These are phyloP conservation scores for Didymella sp. DNA, from an alignment of 2,329 filamentous ascomycete genomes.

Conservation along the genomic window DNA sequence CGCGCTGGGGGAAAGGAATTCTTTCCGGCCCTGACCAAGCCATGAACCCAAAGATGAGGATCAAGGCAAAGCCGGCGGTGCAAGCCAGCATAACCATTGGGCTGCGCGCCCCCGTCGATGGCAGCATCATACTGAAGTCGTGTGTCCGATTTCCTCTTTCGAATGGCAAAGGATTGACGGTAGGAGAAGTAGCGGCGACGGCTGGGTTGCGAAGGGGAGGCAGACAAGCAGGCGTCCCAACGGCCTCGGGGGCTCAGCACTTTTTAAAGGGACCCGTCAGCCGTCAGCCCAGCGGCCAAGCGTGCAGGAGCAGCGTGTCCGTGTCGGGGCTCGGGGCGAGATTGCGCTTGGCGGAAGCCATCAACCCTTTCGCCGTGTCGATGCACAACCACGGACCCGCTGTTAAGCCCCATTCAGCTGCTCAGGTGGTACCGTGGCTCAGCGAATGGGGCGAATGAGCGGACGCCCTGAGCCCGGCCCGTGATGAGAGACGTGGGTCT, in stretches of 20 bases:
- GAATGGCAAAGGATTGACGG: conserved; percentile 20
- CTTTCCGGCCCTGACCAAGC: conserved; percentile 43
- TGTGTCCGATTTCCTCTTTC: conserved; percentile 6
- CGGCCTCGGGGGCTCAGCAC: conserved; percentile 29
- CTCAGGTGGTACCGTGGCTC: conserved; percentile 17
- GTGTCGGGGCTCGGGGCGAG: conserved; percentile 28
- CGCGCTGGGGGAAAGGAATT: conserved; percentile 30
- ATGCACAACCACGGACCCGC: conserved; percentile 19
- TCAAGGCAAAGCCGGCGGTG: conserved; percentile 39
- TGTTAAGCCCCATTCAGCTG: conserved; percentile 23
- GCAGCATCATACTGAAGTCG: conserved; percentile 39
- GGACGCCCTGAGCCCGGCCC: not conserved
- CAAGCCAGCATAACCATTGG: conserved; percentile 43
- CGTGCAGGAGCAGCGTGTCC: conserved; percentile 27
- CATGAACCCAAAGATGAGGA: conserved; percentile 47
- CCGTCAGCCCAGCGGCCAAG: conserved; percentile 32
- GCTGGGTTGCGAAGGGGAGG: conserved; percentile 25
- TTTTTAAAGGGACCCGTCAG: conserved; percentile 34
- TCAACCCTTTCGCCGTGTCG: conserved; percentile 25
- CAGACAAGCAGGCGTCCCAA: conserved; percentile 13
- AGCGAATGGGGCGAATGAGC: conserved; percentile 20
- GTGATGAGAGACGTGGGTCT: conserved; percentile 16
- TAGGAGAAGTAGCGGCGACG: conserved; percentile 9
- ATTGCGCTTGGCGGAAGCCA: conserved; percentile 36
- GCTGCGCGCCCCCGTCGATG: conserved; percentile 40